phyloP scores from a whole-genome alignment of 2,329 filamentous ascomycete genomes.

The Orbilia ellipsospora region DNA sequence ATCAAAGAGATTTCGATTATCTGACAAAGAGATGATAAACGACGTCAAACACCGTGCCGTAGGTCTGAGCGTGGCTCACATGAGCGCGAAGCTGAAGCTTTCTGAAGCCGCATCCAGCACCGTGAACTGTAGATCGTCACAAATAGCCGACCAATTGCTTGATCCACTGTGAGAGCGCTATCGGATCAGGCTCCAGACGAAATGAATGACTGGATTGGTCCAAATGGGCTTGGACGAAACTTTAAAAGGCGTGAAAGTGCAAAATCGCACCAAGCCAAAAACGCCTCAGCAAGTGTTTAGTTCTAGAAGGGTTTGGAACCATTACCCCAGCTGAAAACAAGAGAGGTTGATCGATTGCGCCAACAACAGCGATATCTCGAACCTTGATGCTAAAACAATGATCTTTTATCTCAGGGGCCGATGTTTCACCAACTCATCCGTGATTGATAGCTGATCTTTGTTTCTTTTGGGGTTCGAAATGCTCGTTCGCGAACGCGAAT shows the following conservation, averaged over 20 bases:
- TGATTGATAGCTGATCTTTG: conserved; percentile 21
- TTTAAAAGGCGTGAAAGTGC: no score
- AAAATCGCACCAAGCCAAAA: not conserved
- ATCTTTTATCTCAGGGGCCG: conserved; percentile 15
- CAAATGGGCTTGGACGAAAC: no score
- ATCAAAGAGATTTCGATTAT: conserved; percentile 12
- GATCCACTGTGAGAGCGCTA: not conserved
- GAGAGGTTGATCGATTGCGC: not conserved
- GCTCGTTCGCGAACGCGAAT: not conserved
- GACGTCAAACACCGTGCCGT: not conserved
- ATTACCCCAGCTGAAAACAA: no score
- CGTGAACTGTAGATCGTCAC: conserved; percentile 23
- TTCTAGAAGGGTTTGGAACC: conserved; percentile 52
- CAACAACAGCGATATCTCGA: not conserved
- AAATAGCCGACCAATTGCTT: conserved; percentile 48
- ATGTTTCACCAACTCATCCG: conserved; percentile 44
- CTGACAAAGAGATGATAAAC: conserved; percentile 51
- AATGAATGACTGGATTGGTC: no score
- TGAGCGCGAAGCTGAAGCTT: conserved; percentile 14
- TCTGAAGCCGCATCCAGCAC: conserved; percentile 16
- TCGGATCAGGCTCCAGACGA: not conserved
- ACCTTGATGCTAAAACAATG: not conserved
- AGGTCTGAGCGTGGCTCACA: conserved; percentile 51
- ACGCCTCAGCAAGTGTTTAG: not conserved
- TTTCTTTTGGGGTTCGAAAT: not conserved